A percentile compares a stretch with the other conserved stretches of the same genome.
Conservation (phyloP, 768 basidiomycete species). For the Phlegmacium glaucopus region DNA sequence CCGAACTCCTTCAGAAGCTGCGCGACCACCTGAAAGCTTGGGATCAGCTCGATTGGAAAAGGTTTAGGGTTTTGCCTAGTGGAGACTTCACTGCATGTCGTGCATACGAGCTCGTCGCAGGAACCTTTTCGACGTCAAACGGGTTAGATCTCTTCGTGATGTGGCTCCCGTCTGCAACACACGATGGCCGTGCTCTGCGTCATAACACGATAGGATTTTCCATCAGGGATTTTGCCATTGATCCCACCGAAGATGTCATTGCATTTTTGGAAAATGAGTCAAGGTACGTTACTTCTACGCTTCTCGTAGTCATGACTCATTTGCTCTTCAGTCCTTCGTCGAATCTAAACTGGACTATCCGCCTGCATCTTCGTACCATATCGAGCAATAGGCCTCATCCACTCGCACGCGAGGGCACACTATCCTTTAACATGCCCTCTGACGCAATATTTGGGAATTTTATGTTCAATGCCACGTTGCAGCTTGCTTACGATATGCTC, state of each 20-base stretch:
- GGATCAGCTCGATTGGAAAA: neutral
- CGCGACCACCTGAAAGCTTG: neutral
- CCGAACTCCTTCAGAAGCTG: neutral
- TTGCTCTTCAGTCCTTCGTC: too few species aligned
- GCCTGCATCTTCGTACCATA: constrained; percentile 5
- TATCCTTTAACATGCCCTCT: constrained; percentile 1
- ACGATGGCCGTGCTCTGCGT: neutral
- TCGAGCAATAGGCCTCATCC: constrained; percentile 3
- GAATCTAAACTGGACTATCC: neutral
- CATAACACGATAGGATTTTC: neutral
- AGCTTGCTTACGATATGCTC: constrained; percentile 4
- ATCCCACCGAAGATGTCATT: constrained; percentile 7
- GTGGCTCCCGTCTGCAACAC: constrained; percentile 1
- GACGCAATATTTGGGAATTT: neutral
- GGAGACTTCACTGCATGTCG: neutral
- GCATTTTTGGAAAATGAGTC: constrained; percentile 3
- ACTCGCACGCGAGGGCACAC: neutral
- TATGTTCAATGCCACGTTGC: neutral
- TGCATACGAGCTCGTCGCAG: constrained; percentile 5
- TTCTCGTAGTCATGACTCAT: too few species aligned
- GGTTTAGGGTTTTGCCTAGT: neutral
- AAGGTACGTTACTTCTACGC: neutral
- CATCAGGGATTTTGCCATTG: constrained; percentile 4
- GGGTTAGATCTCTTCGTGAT: neutral
- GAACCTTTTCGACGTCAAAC: constrained; percentile 1